Evolutionary conservation across 2,329 filamentous ascomycete species (phyloP).

Genomic region (Fusarium temperatum): DNA sequence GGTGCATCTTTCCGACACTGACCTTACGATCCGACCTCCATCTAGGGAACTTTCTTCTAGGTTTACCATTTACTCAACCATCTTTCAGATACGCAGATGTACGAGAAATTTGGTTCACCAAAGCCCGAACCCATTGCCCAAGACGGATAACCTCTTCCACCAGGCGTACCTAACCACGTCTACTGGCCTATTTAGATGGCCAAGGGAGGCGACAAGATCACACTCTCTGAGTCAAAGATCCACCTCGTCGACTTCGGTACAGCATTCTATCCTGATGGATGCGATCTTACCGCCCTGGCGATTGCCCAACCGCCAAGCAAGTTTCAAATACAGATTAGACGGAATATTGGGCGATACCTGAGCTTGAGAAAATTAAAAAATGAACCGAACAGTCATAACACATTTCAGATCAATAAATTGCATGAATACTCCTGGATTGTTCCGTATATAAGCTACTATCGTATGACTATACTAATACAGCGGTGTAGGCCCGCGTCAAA

Average conservation of each 20-base stretch:
- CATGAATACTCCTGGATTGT: accelerated
- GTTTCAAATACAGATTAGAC: constrained; percentile 3
- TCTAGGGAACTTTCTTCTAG: constrained; percentile 48
- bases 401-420: background rate
- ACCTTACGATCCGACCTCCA: constrained; percentile 41
- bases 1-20: constrained; percentile 6
- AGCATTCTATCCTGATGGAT: constrained; percentile 41
- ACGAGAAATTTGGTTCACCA: constrained; percentile 37
- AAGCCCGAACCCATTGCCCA: constrained; percentile 28
- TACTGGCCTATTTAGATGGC: constrained; percentile 47
- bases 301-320: background rate
- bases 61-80: constrained; percentile 28
- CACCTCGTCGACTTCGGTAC: constrained; percentile 48
- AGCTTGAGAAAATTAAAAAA: background rate
- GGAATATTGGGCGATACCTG: constrained; percentile 2
- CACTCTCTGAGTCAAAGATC: constrained; percentile 31
- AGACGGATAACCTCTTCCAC: constrained; percentile 19
- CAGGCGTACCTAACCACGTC: constrained; percentile 43
- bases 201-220: constrained; percentile 42
- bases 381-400: accelerated
- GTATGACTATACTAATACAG: too few species aligned
- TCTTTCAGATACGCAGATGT: constrained; percentile 34
- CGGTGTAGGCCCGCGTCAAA: background rate
- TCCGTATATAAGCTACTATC: too few species aligned
- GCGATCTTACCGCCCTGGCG: background rate